A percentile compares a stretch with the other conserved stretches of the same genome.
phyloP scores from a whole-genome alignment of 352 stramenopile species.

The Peronospora destructor region DNA sequence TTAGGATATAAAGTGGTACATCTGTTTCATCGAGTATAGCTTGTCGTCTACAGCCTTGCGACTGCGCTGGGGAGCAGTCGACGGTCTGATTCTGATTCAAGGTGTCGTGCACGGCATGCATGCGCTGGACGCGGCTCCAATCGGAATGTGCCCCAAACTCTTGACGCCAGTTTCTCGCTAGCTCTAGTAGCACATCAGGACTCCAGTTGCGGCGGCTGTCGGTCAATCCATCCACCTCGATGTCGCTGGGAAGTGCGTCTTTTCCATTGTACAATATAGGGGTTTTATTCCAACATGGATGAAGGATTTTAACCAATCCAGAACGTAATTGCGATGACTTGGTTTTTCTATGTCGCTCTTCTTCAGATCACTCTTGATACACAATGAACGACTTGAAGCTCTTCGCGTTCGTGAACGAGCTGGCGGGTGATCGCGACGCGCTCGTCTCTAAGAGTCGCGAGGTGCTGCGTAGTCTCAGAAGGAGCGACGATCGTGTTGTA shows the following conservation, averaged over 20 bases:
- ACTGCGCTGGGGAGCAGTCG: constrained; percentile 37
- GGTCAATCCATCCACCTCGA: constrained; percentile 25
- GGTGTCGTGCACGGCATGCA: constrained; percentile 36
- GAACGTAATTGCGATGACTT: background rate
- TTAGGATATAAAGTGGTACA: constrained; percentile 66
- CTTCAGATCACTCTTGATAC: constrained; percentile 4
- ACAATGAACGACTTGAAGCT: constrained; percentile 13
- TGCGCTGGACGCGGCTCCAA: too few relatives aligned
- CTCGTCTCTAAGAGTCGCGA: constrained; percentile 34
- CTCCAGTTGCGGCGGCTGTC: constrained; percentile 70
- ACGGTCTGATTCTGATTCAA: constrained; percentile 25
- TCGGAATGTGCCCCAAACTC: constrained; percentile 25
- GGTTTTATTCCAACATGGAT: too few relatives aligned
- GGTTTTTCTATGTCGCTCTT: background rate
- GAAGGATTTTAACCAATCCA: constrained; percentile 5
- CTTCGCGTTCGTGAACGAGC: constrained; percentile 51
- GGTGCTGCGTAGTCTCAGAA: constrained; percentile 36
- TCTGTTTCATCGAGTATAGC: constrained; percentile 60
- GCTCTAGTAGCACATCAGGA: constrained; percentile 41
- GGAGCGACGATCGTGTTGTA: constrained; percentile 22
- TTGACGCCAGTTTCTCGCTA: too few relatives aligned
- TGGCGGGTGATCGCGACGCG: constrained; percentile 32
- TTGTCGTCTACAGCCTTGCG: constrained; percentile 63
- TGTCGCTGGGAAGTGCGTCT: background rate
- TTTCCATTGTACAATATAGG: background rate